A percentile compares a stretch with the other conserved stretches of the same genome.
Evolutionary conservation across 192 early-diverging fungal genomes (phyloP).

Genomic region (Coemansia sp.): DNA sequence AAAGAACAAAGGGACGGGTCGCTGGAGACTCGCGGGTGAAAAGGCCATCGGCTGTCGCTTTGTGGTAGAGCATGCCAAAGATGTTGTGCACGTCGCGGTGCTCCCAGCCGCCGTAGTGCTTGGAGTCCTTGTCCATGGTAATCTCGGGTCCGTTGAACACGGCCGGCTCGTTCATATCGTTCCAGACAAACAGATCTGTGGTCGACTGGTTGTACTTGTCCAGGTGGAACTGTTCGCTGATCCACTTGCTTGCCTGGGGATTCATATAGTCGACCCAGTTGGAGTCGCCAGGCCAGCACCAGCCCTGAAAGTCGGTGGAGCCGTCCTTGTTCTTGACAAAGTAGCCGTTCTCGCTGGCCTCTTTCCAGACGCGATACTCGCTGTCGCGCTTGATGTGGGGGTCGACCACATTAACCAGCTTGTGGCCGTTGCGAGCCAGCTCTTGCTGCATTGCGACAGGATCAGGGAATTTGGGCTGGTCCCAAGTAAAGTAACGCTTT

Average conservation of each 20-base stretch:
- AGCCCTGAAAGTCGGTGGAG: constrained; percentile 77
- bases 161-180: constrained; percentile 99
- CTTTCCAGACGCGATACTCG: constrained; percentile 73
- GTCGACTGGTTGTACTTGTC: constrained; percentile 84
- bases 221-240: constrained; percentile 73
- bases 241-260: constrained; percentile 74
- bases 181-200: constrained; percentile 85
- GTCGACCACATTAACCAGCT: constrained; percentile 96
- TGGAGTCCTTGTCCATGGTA: constrained; percentile 90
- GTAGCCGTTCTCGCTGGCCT: constrained; percentile 69
- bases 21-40: constrained; percentile 57
- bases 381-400: constrained; percentile 93
- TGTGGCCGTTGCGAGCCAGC: constrained; percentile 64
- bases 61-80: constrained; percentile 85
- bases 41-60: constrained; percentile 82
- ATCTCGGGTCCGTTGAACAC: constrained; percentile 98
- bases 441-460: constrained; percentile 80
- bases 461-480: constrained; percentile 84
- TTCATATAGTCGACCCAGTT: constrained; percentile 92
- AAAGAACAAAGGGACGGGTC: constrained; percentile 89
- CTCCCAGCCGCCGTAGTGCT: constrained; percentile 86
- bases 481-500: constrained; percentile 99
- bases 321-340: constrained; percentile 79
- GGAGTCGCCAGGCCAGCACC: constrained; percentile 98
- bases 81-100: constrained; percentile 96